Evolutionary conservation across 495 filamentous ascomycete species (phyloP), one percentile per base, ranked within the genome.

Genomic region (Xylaria acuta): DNA sequence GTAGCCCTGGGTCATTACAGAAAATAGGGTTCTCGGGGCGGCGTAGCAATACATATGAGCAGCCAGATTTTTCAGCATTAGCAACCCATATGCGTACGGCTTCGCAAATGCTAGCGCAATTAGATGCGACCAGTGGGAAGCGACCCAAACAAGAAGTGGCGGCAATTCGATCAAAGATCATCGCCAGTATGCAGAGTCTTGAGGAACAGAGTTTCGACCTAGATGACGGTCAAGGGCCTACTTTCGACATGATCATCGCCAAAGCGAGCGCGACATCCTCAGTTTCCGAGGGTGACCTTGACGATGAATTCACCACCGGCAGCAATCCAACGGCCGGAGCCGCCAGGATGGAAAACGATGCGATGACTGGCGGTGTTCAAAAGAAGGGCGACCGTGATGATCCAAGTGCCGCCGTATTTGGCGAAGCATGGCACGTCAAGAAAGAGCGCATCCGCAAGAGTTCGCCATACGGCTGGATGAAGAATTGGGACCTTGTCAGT

Each of bases 111-210:
- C 78, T 94, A 30, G 90, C 91, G 18, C 92, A 94, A 76, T 86
- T 94, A 49, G 91, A 93, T 66, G 86, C 90, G 1, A 93, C 90
- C 32, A 88, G 89, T 73, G 88, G 90, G 4, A 94, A 93, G 75
- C 81, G 92, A 40, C 92, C 92, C 20, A 88, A 85, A 73, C 84
- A 88, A 49, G 92, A 94, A 77, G 91, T 94, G 11, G 92, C 90
- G 11, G 91, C 90, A 32, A 94, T 94, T 78, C 84, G 91, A 72
- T 88, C 90, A 16, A 90, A 90, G 80, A 94, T 94, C 73, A 94
- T 94, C 73, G 92, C 92, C 3, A 93, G 91, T 79, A 94, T 94
- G 92, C 92, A 94, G 74, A 91, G 82, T 75, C 85, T 94, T n/a
- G 92, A 94, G 76, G 92, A 94, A 77, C 90, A 94, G 76, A 92